Evolutionary conservation across 2,329 filamentous ascomycete genomes (phyloP).

Genomic region (Dactylellina drechsleri): DNA sequence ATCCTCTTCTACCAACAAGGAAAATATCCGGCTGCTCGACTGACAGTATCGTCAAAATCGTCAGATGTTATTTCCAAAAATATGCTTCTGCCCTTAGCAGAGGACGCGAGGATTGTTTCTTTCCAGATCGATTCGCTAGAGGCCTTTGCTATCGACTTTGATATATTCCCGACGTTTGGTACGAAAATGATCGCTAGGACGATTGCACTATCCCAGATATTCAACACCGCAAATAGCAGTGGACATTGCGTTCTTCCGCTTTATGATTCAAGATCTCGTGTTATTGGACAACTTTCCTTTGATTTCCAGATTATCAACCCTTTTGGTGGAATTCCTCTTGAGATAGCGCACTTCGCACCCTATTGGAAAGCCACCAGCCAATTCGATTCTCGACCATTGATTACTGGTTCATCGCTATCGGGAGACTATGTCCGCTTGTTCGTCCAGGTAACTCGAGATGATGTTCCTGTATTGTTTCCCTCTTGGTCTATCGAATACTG

Average conservation of each 20-base stretch:
- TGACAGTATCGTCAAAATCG: slow-evolving; percentile 95
- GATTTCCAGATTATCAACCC: slow-evolving; percentile 96
- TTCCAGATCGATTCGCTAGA: slow-evolving; percentile 96
- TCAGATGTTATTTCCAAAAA: slow-evolving; percentile 97
- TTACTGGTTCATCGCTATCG: slow-evolving; percentile 92
- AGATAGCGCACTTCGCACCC: slow-evolving; percentile 97
- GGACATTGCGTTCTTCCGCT: slow-evolving; percentile 85
- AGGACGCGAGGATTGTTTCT: slow-evolving; percentile 90
- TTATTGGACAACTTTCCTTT: slow-evolving; percentile 94
- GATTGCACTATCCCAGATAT: slow-evolving; percentile 87
- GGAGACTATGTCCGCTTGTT: slow-evolving; percentile 94
- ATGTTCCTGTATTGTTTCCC: slow-evolving; percentile 86
- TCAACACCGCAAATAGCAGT: slow-evolving; percentile 78
- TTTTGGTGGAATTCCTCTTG: slow-evolving; percentile 88
- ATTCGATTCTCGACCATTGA: slow-evolving; percentile 83
- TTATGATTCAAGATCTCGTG: slow-evolving; percentile 88
- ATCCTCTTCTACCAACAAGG: slow-evolving; percentile 96
- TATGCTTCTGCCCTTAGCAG: slow-evolving; percentile 92
- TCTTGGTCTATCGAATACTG: slow-evolving; percentile 81
- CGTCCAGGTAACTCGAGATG: slow-evolving; percentile 89
- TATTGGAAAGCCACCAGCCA: slow-evolving; percentile 99
- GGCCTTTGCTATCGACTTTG: slow-evolving; percentile 93
- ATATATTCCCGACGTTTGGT: slow-evolving; percentile 96
- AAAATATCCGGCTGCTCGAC: slow-evolving; percentile 91
- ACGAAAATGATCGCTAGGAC: slow-evolving; percentile 97